Percentiles rank a stretch among this genome's conserved stretches.
These are phyloP conservation scores for Yarrowia sp. DNA, from an alignment of 805 yeast genomes.

Conservation along the genomic window DNA sequence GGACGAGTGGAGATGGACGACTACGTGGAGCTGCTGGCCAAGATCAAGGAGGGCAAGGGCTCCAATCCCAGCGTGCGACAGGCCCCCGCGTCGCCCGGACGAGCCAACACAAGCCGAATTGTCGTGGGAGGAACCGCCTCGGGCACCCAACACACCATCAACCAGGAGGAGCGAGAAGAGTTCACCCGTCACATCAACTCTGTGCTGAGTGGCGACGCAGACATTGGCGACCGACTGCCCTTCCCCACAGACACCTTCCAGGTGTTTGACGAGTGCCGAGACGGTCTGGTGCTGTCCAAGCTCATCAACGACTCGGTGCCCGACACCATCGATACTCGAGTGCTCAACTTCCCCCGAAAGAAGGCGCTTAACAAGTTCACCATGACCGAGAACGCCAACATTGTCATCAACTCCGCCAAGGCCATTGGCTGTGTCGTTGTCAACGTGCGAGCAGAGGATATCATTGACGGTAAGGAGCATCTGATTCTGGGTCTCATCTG, in stretches of 20 bases:
- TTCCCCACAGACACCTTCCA: conserved; percentile 94
- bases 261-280: conserved; percentile 94
- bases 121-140: conserved; percentile 85
- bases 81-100: conserved; percentile 41
- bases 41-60: conserved; percentile 62
- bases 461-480: conserved; percentile 96
- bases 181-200: conserved; percentile 95
- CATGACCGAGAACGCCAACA: conserved; percentile 95
- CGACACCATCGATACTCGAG: conserved; percentile 97
- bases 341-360: conserved; percentile 83
- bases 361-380: conserved; percentile 90
- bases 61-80: conserved; percentile 34
- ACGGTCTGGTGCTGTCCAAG: conserved; percentile 90
- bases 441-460: conserved; percentile 96
- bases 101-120: conserved; percentile 57
- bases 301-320: conserved; percentile 97
- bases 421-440: conserved; percentile 99
- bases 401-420: conserved; percentile 97
- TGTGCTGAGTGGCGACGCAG: conserved; percentile 86
- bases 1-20: conserved; percentile 98
- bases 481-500: conserved; percentile 93
- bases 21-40: conserved; percentile 82
- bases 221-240: conserved; percentile 84
- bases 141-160: conserved; percentile 94
- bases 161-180: conserved; percentile 95